These are phyloP conservation scores for Closterium sp. DNA, from an alignment of 139 green algal genomes.

Conservation along the genomic window DNA sequence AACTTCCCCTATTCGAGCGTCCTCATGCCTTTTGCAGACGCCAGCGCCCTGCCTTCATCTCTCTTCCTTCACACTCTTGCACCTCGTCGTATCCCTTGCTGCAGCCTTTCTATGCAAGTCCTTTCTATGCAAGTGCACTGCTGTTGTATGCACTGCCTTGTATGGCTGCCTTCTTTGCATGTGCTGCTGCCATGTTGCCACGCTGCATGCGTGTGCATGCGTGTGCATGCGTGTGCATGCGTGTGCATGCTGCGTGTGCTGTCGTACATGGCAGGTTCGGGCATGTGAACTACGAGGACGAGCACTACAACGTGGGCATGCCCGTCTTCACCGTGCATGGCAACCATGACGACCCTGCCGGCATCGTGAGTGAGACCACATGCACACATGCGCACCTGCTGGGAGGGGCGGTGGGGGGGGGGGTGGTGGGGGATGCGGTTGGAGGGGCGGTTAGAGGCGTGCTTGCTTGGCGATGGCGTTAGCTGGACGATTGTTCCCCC, in stretches of 20 bases:
- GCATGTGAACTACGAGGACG: conserved; percentile 87
- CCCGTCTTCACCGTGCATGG: conserved; percentile 98
- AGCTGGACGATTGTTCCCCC: too few relatives aligned
- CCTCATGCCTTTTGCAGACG: neutral
- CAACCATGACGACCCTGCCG: conserved; percentile 96
- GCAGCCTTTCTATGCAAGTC: neutral
- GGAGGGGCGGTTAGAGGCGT: too few relatives aligned
- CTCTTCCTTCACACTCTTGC: neutral
- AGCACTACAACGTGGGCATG: conserved; percentile 88
- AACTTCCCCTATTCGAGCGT: neutral
- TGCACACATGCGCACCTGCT: neutral
- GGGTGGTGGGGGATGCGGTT: neutral
- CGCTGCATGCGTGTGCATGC: too few relatives aligned
- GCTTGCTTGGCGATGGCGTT: too few relatives aligned
- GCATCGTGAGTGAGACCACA: conserved; percentile 44
- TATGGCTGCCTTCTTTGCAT: neutral
- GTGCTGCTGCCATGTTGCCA: neutral
- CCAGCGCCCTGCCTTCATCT: neutral
- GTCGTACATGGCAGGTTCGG: conserved; percentile 45
- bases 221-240: neutral
- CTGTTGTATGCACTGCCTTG: neutral
- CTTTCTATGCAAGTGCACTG: too few relatives aligned
- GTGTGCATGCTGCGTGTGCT: neutral
- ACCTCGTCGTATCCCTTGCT: neutral
- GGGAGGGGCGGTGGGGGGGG: neutral